Evolutionary conservation across 352 stramenopile species (phyloP).

Genomic region (Phytophthora kernoviae): DNA sequence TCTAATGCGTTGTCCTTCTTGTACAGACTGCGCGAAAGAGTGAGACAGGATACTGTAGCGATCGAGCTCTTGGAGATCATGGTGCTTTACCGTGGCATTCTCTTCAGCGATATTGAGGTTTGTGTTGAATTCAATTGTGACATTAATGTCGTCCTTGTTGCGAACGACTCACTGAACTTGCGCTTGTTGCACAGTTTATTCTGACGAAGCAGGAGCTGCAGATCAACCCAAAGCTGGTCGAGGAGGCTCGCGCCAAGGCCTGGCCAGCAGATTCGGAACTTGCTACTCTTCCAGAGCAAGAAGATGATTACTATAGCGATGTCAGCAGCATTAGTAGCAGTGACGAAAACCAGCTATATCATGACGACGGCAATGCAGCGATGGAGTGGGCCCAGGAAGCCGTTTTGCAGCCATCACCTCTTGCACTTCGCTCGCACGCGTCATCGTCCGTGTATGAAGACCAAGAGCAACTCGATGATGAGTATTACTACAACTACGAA

Average conservation of each 20-base stretch:
- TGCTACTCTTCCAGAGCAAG: conserved; percentile 17
- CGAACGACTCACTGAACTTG: not conserved
- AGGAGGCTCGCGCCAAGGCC: conserved; percentile 9
- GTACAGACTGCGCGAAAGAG: conserved; percentile 47
- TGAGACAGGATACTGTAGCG: conserved; percentile 43
- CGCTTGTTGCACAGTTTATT: conserved; percentile 39
- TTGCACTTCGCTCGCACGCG: conserved; percentile 12
- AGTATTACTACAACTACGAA: conserved; percentile 15
- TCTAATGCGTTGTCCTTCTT: conserved; percentile 1
- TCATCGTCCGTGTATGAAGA: conserved; percentile 26
- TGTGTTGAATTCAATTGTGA: not conserved
- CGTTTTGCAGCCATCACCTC: conserved; percentile 5
- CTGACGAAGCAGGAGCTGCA: conserved; percentile 58
- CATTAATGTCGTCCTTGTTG: too few species aligned
- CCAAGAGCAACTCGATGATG: conserved; percentile 5
- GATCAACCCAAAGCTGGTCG: conserved; percentile 23
- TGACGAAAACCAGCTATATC: conserved; percentile 25
- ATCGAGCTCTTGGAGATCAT: conserved; percentile 61
- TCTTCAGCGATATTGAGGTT: conserved; percentile 79
- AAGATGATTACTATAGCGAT: conserved; percentile 37
- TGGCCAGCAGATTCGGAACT: conserved; percentile 24
- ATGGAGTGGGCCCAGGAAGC: conserved; percentile 12
- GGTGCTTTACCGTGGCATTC: conserved; percentile 65
- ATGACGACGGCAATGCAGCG: conserved; percentile 10
- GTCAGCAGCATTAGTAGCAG: conserved; percentile 21